Evolutionary conservation across 2,329 filamentous ascomycete genomes (phyloP).

Genomic region (Rosellinia necatrix): DNA sequence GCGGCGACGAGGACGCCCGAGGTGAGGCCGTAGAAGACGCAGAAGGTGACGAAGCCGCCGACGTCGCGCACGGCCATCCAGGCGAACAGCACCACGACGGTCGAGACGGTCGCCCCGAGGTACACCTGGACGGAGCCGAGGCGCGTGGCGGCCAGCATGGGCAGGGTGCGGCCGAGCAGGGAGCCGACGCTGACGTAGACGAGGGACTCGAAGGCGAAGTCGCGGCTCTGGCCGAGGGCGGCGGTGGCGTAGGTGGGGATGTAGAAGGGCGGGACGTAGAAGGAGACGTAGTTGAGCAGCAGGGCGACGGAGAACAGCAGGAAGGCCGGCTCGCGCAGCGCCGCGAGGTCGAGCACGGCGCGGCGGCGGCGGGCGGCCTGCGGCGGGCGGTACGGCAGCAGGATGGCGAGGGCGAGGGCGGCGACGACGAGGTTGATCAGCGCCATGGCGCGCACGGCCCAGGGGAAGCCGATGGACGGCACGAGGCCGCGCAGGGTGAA

Average conservation of each 20-base stretch:
- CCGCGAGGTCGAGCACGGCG: conserved; percentile 2
- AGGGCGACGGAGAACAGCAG: conserved; percentile 8
- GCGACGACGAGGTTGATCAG: conserved; percentile 5
- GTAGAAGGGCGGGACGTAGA: conserved; percentile 15
- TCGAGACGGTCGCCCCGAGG: conserved; percentile 49
- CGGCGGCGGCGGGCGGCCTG: conserved; percentile 1
- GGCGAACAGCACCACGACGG: conserved; percentile 53
- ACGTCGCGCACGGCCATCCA: conserved; percentile 56
- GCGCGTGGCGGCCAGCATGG: conserved; percentile 56
- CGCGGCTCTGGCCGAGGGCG: conserved; percentile 9
- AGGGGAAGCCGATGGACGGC: conserved; percentile 6
- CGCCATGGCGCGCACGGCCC: conserved; percentile 6
- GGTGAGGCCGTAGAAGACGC: conserved; percentile 32
- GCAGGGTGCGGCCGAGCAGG: conserved; percentile 58
- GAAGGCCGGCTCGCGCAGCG: conserved; percentile 9
- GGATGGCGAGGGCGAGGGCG: conserved; percentile 6
- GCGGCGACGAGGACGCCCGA: conserved; percentile 31
- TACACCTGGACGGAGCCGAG: conserved; percentile 61
- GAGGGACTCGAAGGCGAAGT: conserved; percentile 8
- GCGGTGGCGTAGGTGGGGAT: conserved; percentile 9
- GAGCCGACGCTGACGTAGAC: conserved; percentile 46
- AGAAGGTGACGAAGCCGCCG: conserved; percentile 31
- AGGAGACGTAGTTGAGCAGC: conserved; percentile 11
- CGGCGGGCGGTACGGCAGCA: neutral
- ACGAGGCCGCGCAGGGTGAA: conserved; percentile 51